phyloP scores from a whole-genome alignment of 176 grass and related monocot genomes.

The Carex cristatella region DNA sequence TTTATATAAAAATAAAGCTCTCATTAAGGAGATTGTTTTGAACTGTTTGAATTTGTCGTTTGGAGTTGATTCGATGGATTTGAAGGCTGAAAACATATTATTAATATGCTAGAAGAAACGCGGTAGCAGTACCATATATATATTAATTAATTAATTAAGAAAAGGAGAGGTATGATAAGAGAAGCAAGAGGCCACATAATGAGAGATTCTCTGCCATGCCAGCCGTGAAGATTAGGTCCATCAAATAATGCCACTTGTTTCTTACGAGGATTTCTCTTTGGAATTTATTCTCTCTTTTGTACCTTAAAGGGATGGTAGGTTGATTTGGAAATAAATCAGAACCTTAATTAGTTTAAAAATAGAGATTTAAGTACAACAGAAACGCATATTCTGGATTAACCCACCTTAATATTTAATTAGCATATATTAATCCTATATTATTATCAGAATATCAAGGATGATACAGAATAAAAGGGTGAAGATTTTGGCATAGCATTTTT shows the following conservation, averaged over 20 bases:
- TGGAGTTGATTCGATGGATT: no score
- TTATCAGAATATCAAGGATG: no score
- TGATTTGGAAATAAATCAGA: neutral
- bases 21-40: no score
- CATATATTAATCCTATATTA: no score
- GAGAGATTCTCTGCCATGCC: constrained; percentile 2
- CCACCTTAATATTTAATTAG: neutral
- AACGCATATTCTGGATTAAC: neutral
- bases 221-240: neutral
- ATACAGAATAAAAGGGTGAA: no score
- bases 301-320: neutral
- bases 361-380: neutral
- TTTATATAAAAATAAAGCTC: no score
- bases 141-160: neutral
- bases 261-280: neutral
- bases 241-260: neutral
- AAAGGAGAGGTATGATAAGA: neutral
- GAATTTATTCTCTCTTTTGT: constrained; percentile 6
- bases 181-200: neutral
- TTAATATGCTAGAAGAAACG: no score
- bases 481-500: no score
- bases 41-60: no score
- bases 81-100: no score
- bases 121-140: neutral
- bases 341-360: neutral